Evolutionary conservation across 1,284 basidiomycete genomes (phyloP), one percentile per base, ranked within the genome.

Genomic region (Fomitopsis pinicola): DNA sequence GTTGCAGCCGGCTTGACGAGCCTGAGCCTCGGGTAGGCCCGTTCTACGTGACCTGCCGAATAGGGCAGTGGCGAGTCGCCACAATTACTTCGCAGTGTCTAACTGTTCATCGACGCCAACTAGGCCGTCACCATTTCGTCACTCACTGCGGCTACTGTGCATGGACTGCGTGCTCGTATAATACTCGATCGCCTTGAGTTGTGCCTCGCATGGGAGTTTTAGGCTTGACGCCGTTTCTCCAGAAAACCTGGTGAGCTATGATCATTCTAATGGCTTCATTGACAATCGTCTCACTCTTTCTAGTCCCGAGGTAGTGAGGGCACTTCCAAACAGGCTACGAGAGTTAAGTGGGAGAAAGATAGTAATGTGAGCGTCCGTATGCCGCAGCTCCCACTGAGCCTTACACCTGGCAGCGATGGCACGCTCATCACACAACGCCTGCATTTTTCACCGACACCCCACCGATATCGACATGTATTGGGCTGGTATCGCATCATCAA

Each of bases 381-480:
- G 19, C 42, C 19, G 30, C 19, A 9, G 45, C 15, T 46, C 30
- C 9, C 4, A 19, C 22, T 15, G 38, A 40, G 38, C 15, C 15
- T 17, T 42, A 42, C 42, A 22, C 6, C 6, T 15, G 36, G 65
- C 9, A 93, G 91, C 53, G 91, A 93, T 79, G 91, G 85, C 48
- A 93, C 91, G 5, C 85, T 93, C 59, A 82, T 93, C 67, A 93
- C 91, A 0, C 89, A 91, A 69, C 82, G 91, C 15, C 79, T 92
- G 52, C 88, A 92, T 69, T 92, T 86, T 72, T 80, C 86, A 0
- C 85, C 80, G 15, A 74, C 79, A 58, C 83, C 85, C 3, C 84
- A 89, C 66, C 76, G 75, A 1, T 78, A 86, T 66, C 80, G 86
- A 48, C 91, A 93, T 72, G 79, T 93, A 28, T 73, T 90, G 3